phyloP scores from a whole-genome alignment of 345 rosid species.

The Odontarrhena argentea region DNA sequence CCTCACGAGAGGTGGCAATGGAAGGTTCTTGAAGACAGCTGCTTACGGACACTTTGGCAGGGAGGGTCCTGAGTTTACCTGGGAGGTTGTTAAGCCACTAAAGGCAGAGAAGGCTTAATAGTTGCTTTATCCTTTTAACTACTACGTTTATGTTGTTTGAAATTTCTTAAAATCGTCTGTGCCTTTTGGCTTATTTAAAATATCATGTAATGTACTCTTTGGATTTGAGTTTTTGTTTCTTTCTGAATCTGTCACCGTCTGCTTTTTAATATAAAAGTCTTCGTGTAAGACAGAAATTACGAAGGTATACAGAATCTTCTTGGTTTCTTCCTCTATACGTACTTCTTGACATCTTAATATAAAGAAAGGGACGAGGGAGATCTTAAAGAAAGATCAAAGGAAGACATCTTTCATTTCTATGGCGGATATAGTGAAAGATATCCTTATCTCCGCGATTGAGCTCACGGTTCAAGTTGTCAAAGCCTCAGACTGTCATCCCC shows the following conservation, averaged over 20 bases:
- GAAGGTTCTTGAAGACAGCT: conserved; percentile 81
- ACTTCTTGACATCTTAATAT: not conserved
- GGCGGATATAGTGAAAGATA: conserved; percentile 73
- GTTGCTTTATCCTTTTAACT: conserved; percentile 14
- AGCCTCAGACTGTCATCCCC: conserved; percentile 53
- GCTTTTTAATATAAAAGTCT: not conserved
- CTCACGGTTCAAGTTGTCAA: conserved; percentile 64
- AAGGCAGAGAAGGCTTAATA: conserved; percentile 70
- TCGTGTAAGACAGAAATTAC: not conserved
- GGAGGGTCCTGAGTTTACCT: conserved; percentile 79
- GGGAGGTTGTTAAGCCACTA: conserved; percentile 81
- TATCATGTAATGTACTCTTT: conserved; percentile 24
- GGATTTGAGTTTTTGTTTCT: conserved; percentile 10
- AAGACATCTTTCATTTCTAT: conserved; percentile 35
- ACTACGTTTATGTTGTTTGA: conserved; percentile 30
- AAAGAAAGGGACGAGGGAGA: not conserved
- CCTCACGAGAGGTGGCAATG: conserved; percentile 77
- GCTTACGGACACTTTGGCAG: conserved; percentile 83
- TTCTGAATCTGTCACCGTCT: conserved; percentile 8
- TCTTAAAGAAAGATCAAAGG: too few relatives aligned
- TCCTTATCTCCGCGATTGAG: conserved; percentile 66
- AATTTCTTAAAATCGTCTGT: conserved; percentile 10
- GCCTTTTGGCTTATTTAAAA: conserved; percentile 14
- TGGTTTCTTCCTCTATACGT: not conserved
- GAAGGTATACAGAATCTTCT: conserved; percentile 19